phyloP scores from a whole-genome alignment of 768 basidiomycete species.

The Russula foetens region DNA sequence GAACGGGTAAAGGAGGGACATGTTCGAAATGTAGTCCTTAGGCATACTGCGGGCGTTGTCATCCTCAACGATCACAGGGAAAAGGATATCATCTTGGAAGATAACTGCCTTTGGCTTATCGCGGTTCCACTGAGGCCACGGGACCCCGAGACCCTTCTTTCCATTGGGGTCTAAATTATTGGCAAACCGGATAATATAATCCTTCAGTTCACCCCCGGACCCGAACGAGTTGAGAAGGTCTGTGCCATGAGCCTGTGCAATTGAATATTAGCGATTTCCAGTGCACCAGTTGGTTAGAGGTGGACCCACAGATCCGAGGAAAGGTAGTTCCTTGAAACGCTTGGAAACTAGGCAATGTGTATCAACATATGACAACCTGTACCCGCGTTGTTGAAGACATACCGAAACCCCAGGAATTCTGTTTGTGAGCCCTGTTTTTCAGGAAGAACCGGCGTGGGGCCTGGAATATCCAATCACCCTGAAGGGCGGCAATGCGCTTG shows the following conservation, averaged over 20 bases:
- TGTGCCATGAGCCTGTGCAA: background rate
- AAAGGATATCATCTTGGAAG: constrained; percentile 2
- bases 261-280: background rate
- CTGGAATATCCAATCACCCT: constrained; percentile 19
- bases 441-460: constrained; percentile 16
- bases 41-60: constrained; percentile 13
- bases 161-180: constrained; percentile 18
- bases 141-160: background rate
- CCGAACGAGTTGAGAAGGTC: constrained; percentile 11
- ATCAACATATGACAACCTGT: no score
- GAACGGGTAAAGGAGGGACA: constrained; percentile 14
- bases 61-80: constrained; percentile 1
- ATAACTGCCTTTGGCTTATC: constrained; percentile 8
- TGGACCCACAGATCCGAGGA: constrained; percentile 14
- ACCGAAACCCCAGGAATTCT: constrained; percentile 18
- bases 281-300: background rate
- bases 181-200: constrained; percentile 17
- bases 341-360: constrained; percentile 5
- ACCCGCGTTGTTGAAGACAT: background rate
- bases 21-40: constrained; percentile 6
- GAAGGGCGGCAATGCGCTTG: constrained; percentile 15
- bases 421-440: constrained; percentile 1
- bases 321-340: constrained; percentile 11
- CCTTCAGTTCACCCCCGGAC: constrained; percentile 5
- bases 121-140: constrained; percentile 16